Evolutionary conservation across 306 rosid genomes (phyloP).

Genomic region (Vigna mungo): DNA sequence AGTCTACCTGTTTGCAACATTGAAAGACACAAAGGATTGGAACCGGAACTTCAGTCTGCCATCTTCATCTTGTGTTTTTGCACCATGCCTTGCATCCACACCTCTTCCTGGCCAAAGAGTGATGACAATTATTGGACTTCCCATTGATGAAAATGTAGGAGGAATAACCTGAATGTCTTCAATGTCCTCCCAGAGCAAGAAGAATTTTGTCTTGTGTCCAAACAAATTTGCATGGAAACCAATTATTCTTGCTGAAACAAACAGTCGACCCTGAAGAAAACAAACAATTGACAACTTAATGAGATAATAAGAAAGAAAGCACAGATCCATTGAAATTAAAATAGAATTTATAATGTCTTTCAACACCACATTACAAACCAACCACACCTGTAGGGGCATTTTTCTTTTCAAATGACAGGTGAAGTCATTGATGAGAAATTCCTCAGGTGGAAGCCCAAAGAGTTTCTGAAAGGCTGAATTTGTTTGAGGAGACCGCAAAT

Average conservation of each 20-base stretch:
- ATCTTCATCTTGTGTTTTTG: slow-evolving; percentile 80
- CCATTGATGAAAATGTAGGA: slow-evolving; percentile 94
- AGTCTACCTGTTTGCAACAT: slow-evolving; percentile 83
- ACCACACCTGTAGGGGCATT: slow-evolving; percentile 91
- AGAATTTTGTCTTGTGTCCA: slow-evolving; percentile 90
- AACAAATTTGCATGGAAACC: slow-evolving; percentile 96
- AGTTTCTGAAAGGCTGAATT: slow-evolving; percentile 95
- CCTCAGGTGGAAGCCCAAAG: slow-evolving; percentile 94
- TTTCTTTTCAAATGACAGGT: slow-evolving; percentile 92
- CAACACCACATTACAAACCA: slow-evolving; percentile 32
- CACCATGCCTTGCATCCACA: slow-evolving; percentile 89
- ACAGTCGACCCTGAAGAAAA: slow-evolving; percentile 82
- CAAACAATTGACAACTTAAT: slow-evolving; percentile 43
- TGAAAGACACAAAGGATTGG: slow-evolving; percentile 96
- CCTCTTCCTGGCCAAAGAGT: slow-evolving; percentile 90
- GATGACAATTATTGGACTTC: slow-evolving; percentile 80
- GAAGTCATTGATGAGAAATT: slow-evolving; percentile 96
- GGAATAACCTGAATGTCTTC: slow-evolving; percentile 80
- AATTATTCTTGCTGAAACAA: slow-evolving; percentile 87
- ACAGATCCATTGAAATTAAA: slow-evolving; percentile 26
- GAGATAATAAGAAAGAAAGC: slow-evolving; percentile 42
- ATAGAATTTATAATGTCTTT: slow-evolving; percentile 33
- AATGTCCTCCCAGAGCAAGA: slow-evolving; percentile 95
- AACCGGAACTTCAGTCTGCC: slow-evolving; percentile 95
- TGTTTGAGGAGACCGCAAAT: slow-evolving; percentile 93